A percentile compares a stretch with the other conserved stretches of the same genome.
phyloP scores from a whole-genome alignment of 805 yeast genomes.

The Citeromyces nyonsensis region DNA sequence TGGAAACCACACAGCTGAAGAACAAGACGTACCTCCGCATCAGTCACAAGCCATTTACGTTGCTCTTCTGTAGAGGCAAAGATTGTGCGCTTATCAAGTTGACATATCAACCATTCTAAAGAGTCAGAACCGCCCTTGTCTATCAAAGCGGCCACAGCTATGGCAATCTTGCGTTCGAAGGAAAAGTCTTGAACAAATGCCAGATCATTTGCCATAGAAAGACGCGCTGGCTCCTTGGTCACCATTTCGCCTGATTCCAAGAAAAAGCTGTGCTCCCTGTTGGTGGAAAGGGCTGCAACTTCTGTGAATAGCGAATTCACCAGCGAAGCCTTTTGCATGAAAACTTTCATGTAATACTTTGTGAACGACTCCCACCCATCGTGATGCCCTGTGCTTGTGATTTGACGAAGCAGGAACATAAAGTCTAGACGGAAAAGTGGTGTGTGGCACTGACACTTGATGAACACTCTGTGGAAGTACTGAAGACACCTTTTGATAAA shows the following conservation, averaged over 20 bases:
- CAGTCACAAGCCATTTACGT: too few species aligned
- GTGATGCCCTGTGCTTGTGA: slow-evolving; percentile 8
- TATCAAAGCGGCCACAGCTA: not conserved
- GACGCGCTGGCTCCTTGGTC: not conserved
- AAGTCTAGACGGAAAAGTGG: slow-evolving; percentile 60
- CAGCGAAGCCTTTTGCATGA: not conserved
- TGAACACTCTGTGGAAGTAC: slow-evolving; percentile 59
- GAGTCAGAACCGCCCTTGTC: not conserved
- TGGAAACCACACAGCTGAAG: too few species aligned
- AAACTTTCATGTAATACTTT: not conserved
- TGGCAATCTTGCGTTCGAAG: not conserved
- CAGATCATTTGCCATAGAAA: not conserved
- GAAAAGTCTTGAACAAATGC: not conserved
- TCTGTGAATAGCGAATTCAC: slow-evolving; percentile 1
- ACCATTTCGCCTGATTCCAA: slow-evolving; percentile 1
- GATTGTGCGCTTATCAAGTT: too few species aligned
- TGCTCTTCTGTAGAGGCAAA: too few species aligned
- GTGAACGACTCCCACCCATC: slow-evolving; percentile 1
- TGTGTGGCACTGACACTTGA: slow-evolving; percentile 36
- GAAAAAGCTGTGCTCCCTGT: slow-evolving; percentile 1
- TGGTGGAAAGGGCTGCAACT: not conserved
- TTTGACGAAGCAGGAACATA: slow-evolving; percentile 36
- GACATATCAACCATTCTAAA: not conserved
- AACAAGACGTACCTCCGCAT: too few species aligned
- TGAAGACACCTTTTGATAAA: slow-evolving; percentile 50